Evolutionary conservation across 2,329 filamentous ascomycete genomes (phyloP).

Genomic region (Colletotrichum simmondsii): DNA sequence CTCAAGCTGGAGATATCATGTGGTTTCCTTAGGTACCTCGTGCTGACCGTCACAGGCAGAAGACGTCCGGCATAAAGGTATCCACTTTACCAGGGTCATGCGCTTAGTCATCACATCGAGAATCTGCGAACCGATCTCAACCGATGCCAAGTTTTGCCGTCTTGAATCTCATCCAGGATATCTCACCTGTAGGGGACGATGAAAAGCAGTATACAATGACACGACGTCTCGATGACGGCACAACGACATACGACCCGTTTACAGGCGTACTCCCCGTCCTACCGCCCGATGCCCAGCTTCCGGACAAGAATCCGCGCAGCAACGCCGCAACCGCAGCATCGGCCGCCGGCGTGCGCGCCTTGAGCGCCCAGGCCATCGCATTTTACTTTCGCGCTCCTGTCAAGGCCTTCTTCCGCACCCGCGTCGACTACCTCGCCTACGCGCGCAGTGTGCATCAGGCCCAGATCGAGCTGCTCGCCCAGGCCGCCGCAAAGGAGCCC

Average conservation of each 20-base stretch:
- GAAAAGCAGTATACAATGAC: slow-evolving; percentile 32
- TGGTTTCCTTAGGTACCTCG: not conserved
- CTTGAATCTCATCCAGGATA: not conserved
- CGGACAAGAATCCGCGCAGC: slow-evolving; percentile 60
- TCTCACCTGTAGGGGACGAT: slow-evolving; percentile 10
- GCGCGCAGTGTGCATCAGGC: slow-evolving; percentile 64
- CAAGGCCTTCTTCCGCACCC: slow-evolving; percentile 90
- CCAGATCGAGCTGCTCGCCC: slow-evolving; percentile 50
- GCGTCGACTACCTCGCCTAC: slow-evolving; percentile 83
- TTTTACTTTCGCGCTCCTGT: slow-evolving; percentile 94
- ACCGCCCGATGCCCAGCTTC: slow-evolving; percentile 50
- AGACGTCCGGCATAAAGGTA: not conserved
- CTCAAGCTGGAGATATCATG: not conserved
- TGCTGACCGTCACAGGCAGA: not conserved
- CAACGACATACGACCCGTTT: slow-evolving; percentile 22
- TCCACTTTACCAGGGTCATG: not conserved
- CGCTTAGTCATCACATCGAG: slow-evolving; percentile 13
- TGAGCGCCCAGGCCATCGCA: slow-evolving; percentile 84
- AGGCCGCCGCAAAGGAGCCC: slow-evolving; percentile 48
- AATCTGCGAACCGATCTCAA: slow-evolving; percentile 17
- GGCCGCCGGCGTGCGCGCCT: slow-evolving; percentile 83
- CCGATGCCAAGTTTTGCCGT: slow-evolving; percentile 32
- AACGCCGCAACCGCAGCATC: slow-evolving; percentile 79
- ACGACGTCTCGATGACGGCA: slow-evolving; percentile 34
- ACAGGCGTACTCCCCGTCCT: slow-evolving; percentile 57